Evolutionary conservation across 495 filamentous ascomycete genomes (phyloP).

Genomic region (Xylaria intraflava): DNA sequence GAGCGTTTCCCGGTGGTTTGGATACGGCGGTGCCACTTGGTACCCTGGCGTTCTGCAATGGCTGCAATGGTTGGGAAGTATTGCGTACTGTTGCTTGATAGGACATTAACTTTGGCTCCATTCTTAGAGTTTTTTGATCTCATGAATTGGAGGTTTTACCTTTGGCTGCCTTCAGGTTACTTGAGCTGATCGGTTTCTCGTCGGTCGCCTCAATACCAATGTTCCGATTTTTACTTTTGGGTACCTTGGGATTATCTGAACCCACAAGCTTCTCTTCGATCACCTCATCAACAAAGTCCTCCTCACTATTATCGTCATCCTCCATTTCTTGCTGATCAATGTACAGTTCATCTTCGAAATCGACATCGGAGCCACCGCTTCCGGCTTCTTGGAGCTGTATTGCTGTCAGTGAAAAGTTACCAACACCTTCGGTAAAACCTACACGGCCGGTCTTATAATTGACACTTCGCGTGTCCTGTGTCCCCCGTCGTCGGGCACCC

Average conservation of each 20-base stretch:
- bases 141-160: conserved; percentile 14
- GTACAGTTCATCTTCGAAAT: conserved; percentile 22
- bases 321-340: conserved; percentile 11
- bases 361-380: conserved; percentile 19
- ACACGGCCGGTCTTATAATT: conserved; percentile 28
- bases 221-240: conserved; percentile 19
- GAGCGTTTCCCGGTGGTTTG: background rate
- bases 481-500: conserved; percentile 58
- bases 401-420: conserved; percentile 21
- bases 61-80: background rate
- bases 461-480: conserved; percentile 23
- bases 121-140: background rate
- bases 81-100: conserved; percentile 5
- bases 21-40: background rate
- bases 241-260: conserved; percentile 3
- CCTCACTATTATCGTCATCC: conserved; percentile 12
- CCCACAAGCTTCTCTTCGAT: background rate
- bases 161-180: conserved; percentile 13
- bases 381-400: conserved; percentile 15
- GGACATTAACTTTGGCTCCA: conserved; percentile 11
- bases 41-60: background rate
- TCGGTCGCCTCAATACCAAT: background rate
- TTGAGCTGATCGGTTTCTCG: background rate
- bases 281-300: background rate
- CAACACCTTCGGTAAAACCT: conserved; percentile 26